phyloP scores from a whole-genome alignment of 306 rosid genomes.

The Heteromeles arbutifolia region DNA sequence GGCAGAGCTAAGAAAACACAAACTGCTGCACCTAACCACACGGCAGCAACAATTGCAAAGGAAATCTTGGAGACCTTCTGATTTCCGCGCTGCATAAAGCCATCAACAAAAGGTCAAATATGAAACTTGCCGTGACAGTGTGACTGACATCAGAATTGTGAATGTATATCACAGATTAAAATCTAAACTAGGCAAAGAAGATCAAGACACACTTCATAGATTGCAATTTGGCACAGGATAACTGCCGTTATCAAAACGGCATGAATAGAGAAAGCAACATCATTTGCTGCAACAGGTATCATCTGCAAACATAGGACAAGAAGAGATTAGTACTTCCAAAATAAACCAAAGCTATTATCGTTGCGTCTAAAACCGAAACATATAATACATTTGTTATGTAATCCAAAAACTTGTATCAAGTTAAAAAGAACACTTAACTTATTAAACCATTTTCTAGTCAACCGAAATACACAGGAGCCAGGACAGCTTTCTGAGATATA shows the following conservation, averaged over 20 bases:
- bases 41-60: slow-evolving; percentile 41
- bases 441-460: not conserved
- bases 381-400: not conserved
- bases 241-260: slow-evolving; percentile 65
- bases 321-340: not conserved
- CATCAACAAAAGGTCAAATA: not conserved
- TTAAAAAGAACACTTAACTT: too few relatives aligned
- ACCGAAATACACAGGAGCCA: too few relatives aligned
- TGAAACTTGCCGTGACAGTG: not conserved
- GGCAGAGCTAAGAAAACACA: slow-evolving; percentile 71
- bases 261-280: slow-evolving; percentile 72
- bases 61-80: slow-evolving; percentile 65
- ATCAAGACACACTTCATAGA: slow-evolving; percentile 49
- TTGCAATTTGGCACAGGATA: slow-evolving; percentile 52
- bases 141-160: slow-evolving; percentile 9
- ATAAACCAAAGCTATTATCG: not conserved
- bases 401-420: not conserved
- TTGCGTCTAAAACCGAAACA: not conserved
- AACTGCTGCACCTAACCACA: slow-evolving; percentile 59
- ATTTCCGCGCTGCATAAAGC: slow-evolving; percentile 56
- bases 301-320: slow-evolving; percentile 40
- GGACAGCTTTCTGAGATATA: too few relatives aligned
- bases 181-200: not conserved
- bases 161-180: not conserved
- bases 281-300: slow-evolving; percentile 90